phyloP scores from a whole-genome alignment of 208 protist species.

The Leishmania lainsoni region DNA sequence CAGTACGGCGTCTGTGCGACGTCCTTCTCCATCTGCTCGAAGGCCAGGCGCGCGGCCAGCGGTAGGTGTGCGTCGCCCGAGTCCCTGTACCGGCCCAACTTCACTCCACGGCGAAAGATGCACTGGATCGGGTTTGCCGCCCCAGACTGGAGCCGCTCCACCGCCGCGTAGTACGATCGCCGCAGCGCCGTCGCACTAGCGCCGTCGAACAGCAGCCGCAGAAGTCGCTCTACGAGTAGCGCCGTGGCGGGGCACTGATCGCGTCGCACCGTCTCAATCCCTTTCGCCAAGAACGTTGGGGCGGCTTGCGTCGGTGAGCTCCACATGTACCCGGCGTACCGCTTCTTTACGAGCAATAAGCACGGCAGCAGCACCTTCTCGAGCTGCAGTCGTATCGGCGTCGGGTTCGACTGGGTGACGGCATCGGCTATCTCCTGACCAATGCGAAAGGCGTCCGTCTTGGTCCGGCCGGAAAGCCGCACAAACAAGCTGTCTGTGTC shows the following conservation, averaged over 20 bases:
- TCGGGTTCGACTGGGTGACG: conserved; percentile 93
- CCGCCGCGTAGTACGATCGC: conserved; percentile 35
- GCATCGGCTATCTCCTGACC: conserved; percentile 81
- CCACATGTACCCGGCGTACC: conserved; percentile 99
- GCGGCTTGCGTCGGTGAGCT: conserved; percentile 92
- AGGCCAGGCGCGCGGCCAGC: conserved; percentile 60
- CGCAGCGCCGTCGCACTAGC: conserved; percentile 30
- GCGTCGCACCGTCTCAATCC: conserved; percentile 98
- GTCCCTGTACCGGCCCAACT: conserved; percentile 61
- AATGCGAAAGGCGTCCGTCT: conserved; percentile 67
- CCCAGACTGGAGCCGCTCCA: conserved; percentile 57
- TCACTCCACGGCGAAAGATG: conserved; percentile 84
- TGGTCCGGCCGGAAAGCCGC: conserved; percentile 54
- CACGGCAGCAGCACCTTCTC: conserved; percentile 99
- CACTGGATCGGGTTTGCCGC: conserved; percentile 53
- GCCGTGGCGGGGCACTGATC: conserved; percentile 97
- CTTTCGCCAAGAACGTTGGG: conserved; percentile 98
- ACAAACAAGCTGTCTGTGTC: conserved; percentile 99
- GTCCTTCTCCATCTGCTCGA: conserved; percentile 66
- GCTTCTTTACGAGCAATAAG: conserved; percentile 99
- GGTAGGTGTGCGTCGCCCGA: conserved; percentile 43
- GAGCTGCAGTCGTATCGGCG: conserved; percentile 99
- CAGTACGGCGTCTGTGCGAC: conserved; percentile 63
- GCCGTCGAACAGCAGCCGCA: conserved; percentile 63
- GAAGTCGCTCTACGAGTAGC: conserved; percentile 38